Conservation (phyloP, 2,329 filamentous ascomycete species). For the Xylariaceae sp. region DNA sequence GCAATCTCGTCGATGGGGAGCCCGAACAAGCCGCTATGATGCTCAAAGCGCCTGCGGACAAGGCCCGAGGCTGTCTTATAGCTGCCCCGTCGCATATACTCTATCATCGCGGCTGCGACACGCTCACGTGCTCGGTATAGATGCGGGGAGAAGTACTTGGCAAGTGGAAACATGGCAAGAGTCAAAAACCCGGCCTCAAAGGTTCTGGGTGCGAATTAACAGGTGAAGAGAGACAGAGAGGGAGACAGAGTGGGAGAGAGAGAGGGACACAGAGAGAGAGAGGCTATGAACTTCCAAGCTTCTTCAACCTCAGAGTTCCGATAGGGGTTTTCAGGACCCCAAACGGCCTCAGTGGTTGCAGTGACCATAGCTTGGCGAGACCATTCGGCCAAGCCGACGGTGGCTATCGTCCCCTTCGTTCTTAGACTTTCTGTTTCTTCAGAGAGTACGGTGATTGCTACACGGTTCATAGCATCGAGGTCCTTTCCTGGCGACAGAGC, state of each 20-base stretch:
- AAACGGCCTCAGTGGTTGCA: conserved; percentile 21
- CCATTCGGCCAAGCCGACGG: conserved; percentile 19
- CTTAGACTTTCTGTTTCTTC: conserved; percentile 13
- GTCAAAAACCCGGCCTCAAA: conserved; percentile 19
- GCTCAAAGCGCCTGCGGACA: conserved; percentile 21
- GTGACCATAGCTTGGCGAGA: conserved; percentile 16
- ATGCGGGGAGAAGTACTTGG: conserved; percentile 7
- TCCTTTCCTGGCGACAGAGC: conserved; percentile 13
- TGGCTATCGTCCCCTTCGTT: conserved; percentile 1
- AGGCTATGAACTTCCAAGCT: conserved; percentile 19
- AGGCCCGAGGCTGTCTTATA: conserved; percentile 22
- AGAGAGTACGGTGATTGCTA: conserved; percentile 17
- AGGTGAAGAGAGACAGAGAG: neutral
- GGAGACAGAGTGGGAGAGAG: no score
- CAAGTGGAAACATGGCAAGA: conserved; percentile 14
- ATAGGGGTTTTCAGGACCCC: conserved; percentile 25
- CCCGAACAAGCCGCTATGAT: conserved; percentile 18
- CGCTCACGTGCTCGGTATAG: conserved; percentile 13
- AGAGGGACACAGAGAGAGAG: neutral
- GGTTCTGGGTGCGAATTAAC: conserved; percentile 8
- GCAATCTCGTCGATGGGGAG: conserved; percentile 22
- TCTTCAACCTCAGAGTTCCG: conserved; percentile 18
- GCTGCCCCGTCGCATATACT: conserved; percentile 21
- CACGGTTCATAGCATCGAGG: conserved; percentile 21
- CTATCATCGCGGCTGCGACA: conserved; percentile 12